These are phyloP conservation scores for Angophora floribunda DNA, from an alignment of 345 rosid genomes.

Conservation along the genomic window DNA sequence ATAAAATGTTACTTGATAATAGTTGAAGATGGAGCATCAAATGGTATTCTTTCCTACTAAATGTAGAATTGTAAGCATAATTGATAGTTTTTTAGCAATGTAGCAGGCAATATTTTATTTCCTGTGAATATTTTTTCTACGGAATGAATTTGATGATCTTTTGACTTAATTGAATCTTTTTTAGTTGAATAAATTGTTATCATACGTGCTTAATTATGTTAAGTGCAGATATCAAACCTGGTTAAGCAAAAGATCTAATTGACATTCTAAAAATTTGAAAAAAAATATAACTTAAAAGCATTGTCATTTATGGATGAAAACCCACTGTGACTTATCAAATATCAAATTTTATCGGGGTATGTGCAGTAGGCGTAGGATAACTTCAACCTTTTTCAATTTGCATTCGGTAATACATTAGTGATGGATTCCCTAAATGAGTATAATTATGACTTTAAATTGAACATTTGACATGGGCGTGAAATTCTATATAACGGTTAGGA, in stretches of 20 bases:
- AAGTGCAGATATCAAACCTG: not conserved
- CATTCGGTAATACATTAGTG: fast-evolving
- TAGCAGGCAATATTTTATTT: not conserved
- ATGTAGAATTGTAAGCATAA: fast-evolving
- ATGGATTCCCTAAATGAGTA: fast-evolving
- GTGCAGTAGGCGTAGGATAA: fast-evolving
- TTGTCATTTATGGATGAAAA: too few relatives aligned
- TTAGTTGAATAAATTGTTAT: not conserved
- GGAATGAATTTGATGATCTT: not conserved
- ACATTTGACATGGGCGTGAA: fast-evolving
- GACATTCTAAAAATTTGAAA: not conserved
- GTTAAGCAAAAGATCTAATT: not conserved
- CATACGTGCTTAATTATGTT: not conserved
- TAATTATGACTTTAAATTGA: not conserved
- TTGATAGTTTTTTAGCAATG: not conserved
- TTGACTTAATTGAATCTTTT: not conserved
- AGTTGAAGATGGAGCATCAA: not conserved
- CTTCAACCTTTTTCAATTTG: fast-evolving
- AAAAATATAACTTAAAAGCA: not conserved
- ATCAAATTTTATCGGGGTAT: not conserved
- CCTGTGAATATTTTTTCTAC: not conserved
- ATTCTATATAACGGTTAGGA: fast-evolving
- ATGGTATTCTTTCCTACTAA: not conserved
- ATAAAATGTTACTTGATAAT: not conserved
- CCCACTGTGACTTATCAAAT: fast-evolving